phyloP scores from a whole-genome alignment of 148 eudicot species.

The Heliosperma pusillum region DNA sequence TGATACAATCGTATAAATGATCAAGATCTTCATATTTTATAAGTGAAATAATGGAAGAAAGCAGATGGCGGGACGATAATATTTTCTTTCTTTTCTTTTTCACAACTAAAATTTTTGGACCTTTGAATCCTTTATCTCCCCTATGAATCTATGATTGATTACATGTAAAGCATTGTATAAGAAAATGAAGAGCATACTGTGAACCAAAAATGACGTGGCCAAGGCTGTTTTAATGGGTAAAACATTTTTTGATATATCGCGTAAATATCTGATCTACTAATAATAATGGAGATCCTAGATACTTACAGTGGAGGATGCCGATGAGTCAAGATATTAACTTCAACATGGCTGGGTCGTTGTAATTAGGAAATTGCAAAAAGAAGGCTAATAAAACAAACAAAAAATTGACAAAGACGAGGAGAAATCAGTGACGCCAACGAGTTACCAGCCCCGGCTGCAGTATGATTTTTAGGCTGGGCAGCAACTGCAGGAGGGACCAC shows the following conservation, averaged over 20 bases:
- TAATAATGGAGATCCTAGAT: conserved; percentile 10
- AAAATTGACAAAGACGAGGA: conserved; percentile 17
- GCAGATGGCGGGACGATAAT: neutral
- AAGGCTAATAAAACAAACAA: conserved; percentile 12
- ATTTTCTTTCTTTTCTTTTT: too few species aligned
- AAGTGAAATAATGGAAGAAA: neutral
- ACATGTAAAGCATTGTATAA: too few species aligned
- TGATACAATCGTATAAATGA: too few species aligned
- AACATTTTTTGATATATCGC: neutral
- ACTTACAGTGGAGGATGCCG: conserved; percentile 10
- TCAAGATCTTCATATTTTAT: too few species aligned
- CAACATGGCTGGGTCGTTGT: neutral
- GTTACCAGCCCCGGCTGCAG: conserved; percentile 14
- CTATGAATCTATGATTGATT: too few species aligned
- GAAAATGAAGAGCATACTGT: neutral
- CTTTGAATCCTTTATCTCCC: too few species aligned
- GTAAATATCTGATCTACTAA: conserved; percentile 8
- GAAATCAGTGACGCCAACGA: conserved; percentile 38
- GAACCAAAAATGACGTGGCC: conserved; percentile 10
- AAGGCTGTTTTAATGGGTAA: conserved; percentile 4
- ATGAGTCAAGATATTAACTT: neutral
- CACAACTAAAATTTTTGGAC: too few species aligned
- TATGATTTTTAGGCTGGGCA: conserved; percentile 32
- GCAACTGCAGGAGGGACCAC: conserved; percentile 44
- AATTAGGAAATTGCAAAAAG: neutral